A percentile compares a stretch with the other conserved stretches of the same genome.
Conservation (phyloP, 2,329 filamentous ascomycete genomes). For the Phialophora chinensis region DNA sequence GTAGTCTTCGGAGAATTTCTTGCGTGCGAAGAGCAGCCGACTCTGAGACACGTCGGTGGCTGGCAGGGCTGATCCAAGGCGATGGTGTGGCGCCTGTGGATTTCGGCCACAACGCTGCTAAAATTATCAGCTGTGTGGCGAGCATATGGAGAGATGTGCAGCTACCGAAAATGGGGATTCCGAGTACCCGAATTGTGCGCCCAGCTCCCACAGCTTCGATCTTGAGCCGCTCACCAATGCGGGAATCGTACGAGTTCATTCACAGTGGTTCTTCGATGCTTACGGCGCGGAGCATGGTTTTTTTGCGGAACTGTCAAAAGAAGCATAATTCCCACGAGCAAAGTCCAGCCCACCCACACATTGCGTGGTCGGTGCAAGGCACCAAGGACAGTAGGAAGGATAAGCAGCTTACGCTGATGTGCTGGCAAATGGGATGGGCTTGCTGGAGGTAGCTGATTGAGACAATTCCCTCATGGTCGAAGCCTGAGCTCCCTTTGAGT, state of each 20-base stretch:
- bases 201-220: neutral
- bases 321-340: neutral
- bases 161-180: neutral
- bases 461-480: neutral
- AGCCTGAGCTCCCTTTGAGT: neutral
- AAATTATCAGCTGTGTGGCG: conserved; percentile 11
- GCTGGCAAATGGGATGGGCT: neutral
- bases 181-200: neutral
- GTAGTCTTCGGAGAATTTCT: conserved; percentile 14
- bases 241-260: neutral
- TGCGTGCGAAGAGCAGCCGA: neutral
- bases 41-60: conserved; percentile 17
- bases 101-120: conserved; percentile 2
- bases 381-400: conserved; percentile 11
- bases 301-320: neutral
- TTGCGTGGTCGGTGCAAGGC: neutral
- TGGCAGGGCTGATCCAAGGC: neutral
- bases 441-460: conserved; percentile 3
- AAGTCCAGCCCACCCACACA: neutral
- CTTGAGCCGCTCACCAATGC: neutral
- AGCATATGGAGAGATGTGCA: neutral
- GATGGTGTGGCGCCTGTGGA: neutral
- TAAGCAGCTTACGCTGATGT: neutral
- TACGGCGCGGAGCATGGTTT: neutral
- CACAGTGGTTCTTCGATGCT: neutral